Percentiles rank a stretch among this genome's conserved stretches.
phyloP scores from a whole-genome alignment of 495 filamentous ascomycete genomes.

The Amniculicola lignicola region DNA sequence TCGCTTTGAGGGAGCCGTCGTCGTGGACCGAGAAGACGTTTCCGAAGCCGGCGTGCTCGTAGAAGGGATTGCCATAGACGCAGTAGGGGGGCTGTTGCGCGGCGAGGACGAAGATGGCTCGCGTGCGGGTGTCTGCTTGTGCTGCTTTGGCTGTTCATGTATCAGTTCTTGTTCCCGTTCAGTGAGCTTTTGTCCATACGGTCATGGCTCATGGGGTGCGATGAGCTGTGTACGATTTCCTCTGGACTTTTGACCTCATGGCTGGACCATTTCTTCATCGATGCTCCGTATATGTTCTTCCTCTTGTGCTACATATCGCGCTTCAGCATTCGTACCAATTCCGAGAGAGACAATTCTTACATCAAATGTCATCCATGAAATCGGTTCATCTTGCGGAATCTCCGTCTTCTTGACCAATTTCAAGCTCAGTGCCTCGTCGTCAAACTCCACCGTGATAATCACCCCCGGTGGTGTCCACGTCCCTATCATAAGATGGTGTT shows the following conservation, averaged over 20 bases:
- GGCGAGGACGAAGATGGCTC: constrained; percentile 81
- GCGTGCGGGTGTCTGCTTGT: constrained; percentile 68
- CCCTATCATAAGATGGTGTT: constrained; percentile 79
- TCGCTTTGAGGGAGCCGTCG: constrained; percentile 59
- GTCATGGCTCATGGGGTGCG: constrained; percentile 65
- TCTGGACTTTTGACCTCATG: constrained; percentile 72
- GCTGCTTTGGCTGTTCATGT: constrained; percentile 58
- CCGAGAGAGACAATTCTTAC: constrained; percentile 45
- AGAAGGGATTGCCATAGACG: constrained; percentile 85
- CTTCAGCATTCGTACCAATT: constrained; percentile 27
- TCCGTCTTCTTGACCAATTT: constrained; percentile 72
- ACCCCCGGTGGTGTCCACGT: constrained; percentile 82
- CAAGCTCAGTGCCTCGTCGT: constrained; percentile 69
- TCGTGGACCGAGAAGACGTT: constrained; percentile 69
- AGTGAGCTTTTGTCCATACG: constrained; percentile 44
- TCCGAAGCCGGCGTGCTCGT: constrained; percentile 74
- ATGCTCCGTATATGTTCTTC: constrained; percentile 80
- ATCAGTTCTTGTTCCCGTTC: constrained; percentile 5
- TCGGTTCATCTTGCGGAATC: constrained; percentile 76
- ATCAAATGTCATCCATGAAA: constrained; percentile 88
- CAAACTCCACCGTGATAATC: constrained; percentile 80
- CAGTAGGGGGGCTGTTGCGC: constrained; percentile 71
- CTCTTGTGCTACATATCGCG: constrained; percentile 59
- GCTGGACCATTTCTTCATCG: constrained; percentile 87
- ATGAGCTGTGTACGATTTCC: constrained; percentile 71